These are phyloP conservation scores for Grigorovia transvaalensis DNA, from an alignment of 805 yeast genomes.

Conservation along the genomic window DNA sequence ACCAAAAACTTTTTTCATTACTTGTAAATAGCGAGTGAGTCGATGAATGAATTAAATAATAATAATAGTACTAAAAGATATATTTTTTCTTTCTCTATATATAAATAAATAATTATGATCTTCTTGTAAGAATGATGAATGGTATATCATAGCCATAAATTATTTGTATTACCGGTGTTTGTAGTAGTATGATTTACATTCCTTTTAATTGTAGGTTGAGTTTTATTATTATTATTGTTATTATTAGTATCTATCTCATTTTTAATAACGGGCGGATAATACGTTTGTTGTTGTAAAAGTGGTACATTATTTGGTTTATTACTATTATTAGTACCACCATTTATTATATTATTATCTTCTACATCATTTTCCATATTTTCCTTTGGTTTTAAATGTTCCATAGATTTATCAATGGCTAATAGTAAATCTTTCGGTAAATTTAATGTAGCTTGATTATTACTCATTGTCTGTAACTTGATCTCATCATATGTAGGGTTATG, in stretches of 20 bases:
- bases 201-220: not conserved
- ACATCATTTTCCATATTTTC: not conserved
- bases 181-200: slow-evolving; percentile 1
- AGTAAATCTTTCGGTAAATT: slow-evolving; percentile 22
- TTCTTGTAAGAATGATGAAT: no score
- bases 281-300: slow-evolving; percentile 11
- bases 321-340: not conserved
- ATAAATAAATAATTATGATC: no score
- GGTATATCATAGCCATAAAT: not conserved
- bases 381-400: slow-evolving; percentile 20
- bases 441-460: slow-evolving; percentile 19
- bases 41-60: no score
- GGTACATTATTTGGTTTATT: slow-evolving; percentile 5
- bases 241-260: not conserved
- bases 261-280: slow-evolving; percentile 11
- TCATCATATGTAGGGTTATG: slow-evolving; percentile 29
- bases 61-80: no score
- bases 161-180: slow-evolving; percentile 7
- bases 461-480: slow-evolving; percentile 24
- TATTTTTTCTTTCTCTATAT: no score
- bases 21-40: no score
- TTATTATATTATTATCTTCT: not conserved
- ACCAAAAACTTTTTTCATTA: no score
- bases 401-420: slow-evolving; percentile 24
- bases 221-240: no score